Percentiles rank a stretch among this genome's conserved stretches.
phyloP scores from a whole-genome alignment of 257 asterid genomes.

The Solanum ossicruentum region DNA sequence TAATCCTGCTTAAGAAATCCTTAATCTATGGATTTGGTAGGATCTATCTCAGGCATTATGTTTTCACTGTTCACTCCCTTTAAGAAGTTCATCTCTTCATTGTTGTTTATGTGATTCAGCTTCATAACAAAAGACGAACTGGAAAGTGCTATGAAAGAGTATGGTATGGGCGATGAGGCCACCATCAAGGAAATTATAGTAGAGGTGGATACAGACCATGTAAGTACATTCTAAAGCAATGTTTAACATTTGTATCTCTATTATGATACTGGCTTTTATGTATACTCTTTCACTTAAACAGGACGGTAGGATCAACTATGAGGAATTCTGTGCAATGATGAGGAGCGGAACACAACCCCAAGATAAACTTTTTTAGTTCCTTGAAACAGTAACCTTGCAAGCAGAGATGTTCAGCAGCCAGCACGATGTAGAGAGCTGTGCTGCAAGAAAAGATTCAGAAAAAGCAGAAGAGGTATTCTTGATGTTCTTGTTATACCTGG shows the following conservation, averaged over 20 bases:
- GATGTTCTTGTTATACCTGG: not conserved
- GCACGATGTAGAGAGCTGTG: not conserved
- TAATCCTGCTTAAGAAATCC: not conserved
- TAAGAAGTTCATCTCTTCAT: not conserved
- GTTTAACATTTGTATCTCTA: not conserved
- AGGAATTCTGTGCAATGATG: not conserved
- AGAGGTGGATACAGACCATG: conserved; percentile 66
- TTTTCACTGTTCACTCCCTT: not conserved
- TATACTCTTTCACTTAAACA: not conserved
- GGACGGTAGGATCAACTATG: not conserved
- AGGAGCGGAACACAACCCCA: conserved; percentile 1
- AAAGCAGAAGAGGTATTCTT: not conserved
- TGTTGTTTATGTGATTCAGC: conserved; percentile 16
- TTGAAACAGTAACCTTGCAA: not conserved
- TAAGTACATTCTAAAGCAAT: conserved; percentile 9
- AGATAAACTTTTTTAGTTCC: not conserved
- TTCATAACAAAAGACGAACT: conserved; percentile 61
- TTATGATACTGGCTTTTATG: not conserved
- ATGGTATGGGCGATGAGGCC: conserved; percentile 55
- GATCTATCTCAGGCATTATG: not conserved
- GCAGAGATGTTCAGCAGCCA: not conserved
- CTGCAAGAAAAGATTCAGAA: not conserved
- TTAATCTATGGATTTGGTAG: not conserved
- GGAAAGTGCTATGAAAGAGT: conserved; percentile 60
- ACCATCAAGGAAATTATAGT: conserved; percentile 53